Conservation (phyloP, 495 filamentous ascomycete species). For the Neurospora sublineolata region DNA sequence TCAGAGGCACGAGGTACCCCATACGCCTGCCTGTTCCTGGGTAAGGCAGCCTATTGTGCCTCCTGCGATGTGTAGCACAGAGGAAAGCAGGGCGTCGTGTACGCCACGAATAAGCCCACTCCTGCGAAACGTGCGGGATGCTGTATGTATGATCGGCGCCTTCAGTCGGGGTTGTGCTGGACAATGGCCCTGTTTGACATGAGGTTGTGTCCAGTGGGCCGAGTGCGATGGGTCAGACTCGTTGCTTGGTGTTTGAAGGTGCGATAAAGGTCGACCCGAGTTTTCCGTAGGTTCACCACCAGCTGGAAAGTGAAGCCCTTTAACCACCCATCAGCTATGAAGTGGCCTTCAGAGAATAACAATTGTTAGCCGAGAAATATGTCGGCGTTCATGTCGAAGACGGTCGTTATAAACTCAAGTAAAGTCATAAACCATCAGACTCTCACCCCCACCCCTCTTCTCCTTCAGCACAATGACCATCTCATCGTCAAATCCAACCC, state of each 20-base stretch:
- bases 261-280: not conserved
- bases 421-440: constrained; percentile 87
- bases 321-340: not conserved
- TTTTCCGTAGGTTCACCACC: not conserved
- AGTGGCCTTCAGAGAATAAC: not conserved
- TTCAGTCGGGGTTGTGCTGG: not conserved
- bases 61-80: not conserved
- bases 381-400: not conserved
- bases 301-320: not conserved
- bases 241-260: not conserved
- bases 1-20: not conserved
- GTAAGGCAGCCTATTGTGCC: not conserved
- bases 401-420: constrained; percentile 36
- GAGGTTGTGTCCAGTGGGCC: not conserved
- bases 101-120: not conserved
- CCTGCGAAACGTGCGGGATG: not conserved
- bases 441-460: constrained; percentile 51
- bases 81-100: not conserved
- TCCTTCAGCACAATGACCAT: constrained; percentile 79
- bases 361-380: not conserved
- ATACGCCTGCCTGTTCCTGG: not conserved
- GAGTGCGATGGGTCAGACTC: not conserved
- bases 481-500: constrained; percentile 89
- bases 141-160: not conserved
- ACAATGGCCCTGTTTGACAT: not conserved